These are phyloP conservation scores for Vaccinium corymbosum DNA, from an alignment of 148 eudicot genomes.

Conservation along the genomic window DNA sequence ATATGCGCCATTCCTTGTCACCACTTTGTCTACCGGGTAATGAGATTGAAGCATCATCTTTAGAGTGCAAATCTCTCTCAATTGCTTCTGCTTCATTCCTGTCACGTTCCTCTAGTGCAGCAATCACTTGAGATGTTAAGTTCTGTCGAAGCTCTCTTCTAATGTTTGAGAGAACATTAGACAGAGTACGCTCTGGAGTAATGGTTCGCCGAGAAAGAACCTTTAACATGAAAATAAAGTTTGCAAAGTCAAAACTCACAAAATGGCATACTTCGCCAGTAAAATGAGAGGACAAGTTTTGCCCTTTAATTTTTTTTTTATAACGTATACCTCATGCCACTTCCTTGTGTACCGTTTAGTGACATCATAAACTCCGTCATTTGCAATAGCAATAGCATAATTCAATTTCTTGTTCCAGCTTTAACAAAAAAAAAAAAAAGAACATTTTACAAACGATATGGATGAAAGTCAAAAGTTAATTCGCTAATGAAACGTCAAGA, in stretches of 20 bases:
- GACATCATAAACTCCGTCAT: constrained; percentile 94
- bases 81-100: constrained; percentile 54
- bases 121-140: constrained; percentile 39
- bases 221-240: constrained; percentile 29
- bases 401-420: constrained; percentile 82
- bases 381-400: constrained; percentile 76
- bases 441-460: not conserved
- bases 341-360: constrained; percentile 94
- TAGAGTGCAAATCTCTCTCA: constrained; percentile 46
- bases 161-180: constrained; percentile 47
- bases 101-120: constrained; percentile 64
- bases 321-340: constrained; percentile 80
- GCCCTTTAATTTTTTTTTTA: not conserved
- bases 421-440: constrained; percentile 12
- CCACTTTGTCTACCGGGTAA: constrained; percentile 95
- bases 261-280: constrained; percentile 1
- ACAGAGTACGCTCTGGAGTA: constrained; percentile 55
- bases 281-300: not conserved
- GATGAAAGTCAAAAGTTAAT: not conserved
- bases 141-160: constrained; percentile 60
- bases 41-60: constrained; percentile 56
- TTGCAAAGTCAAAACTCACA: constrained; percentile 12
- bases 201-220: constrained; percentile 72
- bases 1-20: constrained; percentile 85
- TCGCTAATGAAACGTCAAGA: not conserved